Evolutionary conservation across 83 land plant genomes (phyloP), one percentile per base, ranked within the genome.

Genomic region (Diphasiastrum complanatum): DNA sequence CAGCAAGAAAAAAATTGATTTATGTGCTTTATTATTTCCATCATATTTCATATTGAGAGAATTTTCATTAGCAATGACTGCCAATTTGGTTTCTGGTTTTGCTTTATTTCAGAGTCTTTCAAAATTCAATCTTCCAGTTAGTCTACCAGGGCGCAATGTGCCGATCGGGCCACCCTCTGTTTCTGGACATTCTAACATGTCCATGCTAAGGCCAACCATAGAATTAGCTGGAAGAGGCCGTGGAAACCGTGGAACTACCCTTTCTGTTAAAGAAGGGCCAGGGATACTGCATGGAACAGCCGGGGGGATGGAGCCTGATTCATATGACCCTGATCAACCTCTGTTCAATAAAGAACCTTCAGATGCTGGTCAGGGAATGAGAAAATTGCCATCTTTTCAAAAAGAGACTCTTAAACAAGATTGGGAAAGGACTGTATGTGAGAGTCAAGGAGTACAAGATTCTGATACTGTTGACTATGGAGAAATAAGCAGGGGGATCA

Each of bases 251-350:
- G 47, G 64, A 79, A 76, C 67, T 57, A 49, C 40, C 11, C 70
- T 8, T 59, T 62, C 63, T 47, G 38, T 52, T 73, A 73, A 65
- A 67, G 57, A 66, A 37, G 49, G 66, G 33, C 74, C 81, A 67
- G 76, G 69, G 30, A 55, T 32, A 51, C 56, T 60, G 19, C 33
- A 67, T 29, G 71, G 70, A 55, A 38, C 69, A 49, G 51, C 43
- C 65, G 63, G 58, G 61, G 81, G 35, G 32, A 69, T 38, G 56
- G 86, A 77, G 55, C 72, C 93, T 47, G 98, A 93, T 61, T 77
- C 83, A 1, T 93, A 93, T 80, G 99, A 93, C 75, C 99, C 99
- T 49, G 99, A 93, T 75, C 89, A 93, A 51, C 99, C 89, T 45
- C 66, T 93, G 22, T 89, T 85, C 96, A 80, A 72, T 59, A 85